A percentile compares a stretch with the other conserved stretches of the same genome.
phyloP scores from a whole-genome alignment of 1,139 yeast species.

The Suhomyces choctaworum region DNA sequence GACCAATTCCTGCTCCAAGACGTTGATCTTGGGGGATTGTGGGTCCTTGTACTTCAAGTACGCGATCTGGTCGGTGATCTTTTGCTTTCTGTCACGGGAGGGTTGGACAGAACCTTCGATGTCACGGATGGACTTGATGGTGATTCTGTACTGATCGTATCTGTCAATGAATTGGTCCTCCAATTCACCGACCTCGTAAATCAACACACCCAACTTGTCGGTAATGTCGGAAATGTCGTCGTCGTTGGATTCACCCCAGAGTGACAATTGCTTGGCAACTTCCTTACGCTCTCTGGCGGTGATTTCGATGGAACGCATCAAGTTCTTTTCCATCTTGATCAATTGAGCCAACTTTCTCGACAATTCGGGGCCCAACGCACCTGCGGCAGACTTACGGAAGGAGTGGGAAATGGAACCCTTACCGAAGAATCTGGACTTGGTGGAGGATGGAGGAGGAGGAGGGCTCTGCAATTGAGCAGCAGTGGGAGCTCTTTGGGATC shows the following conservation, averaged over 20 bases:
- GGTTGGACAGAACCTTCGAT: slow-evolving; percentile 88
- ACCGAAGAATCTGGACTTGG: slow-evolving; percentile 70
- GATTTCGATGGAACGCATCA: slow-evolving; percentile 75
- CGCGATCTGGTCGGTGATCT: slow-evolving; percentile 82
- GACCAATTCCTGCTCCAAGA: slow-evolving; percentile 83
- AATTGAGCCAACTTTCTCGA: slow-evolving; percentile 74
- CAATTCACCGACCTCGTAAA: slow-evolving; percentile 81
- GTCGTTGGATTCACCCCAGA: slow-evolving; percentile 85
- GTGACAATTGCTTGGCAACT: slow-evolving; percentile 78
- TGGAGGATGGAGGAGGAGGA: slow-evolving; percentile 76
- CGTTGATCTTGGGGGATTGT: slow-evolving; percentile 76
- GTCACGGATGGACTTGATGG: slow-evolving; percentile 77
- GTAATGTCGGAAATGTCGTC: slow-evolving; percentile 84
- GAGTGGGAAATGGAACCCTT: slow-evolving; percentile 65
- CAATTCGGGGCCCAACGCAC: slow-evolving; percentile 75
- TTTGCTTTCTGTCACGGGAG: slow-evolving; percentile 81
- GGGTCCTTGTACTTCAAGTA: slow-evolving; percentile 83
- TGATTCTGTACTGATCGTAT: slow-evolving; percentile 83
- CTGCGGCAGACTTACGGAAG: slow-evolving; percentile 71
- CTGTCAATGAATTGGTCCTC: slow-evolving; percentile 87
- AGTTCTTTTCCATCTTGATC: slow-evolving; percentile 80
- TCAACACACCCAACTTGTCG: slow-evolving; percentile 80
- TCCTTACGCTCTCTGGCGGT: slow-evolving; percentile 78
- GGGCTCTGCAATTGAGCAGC: slow-evolving; percentile 80
- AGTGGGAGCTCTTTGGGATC: slow-evolving; percentile 78